Evolutionary conservation across 2,329 filamentous ascomycete species (phyloP).

Genomic region (Fusarium sp.): DNA sequence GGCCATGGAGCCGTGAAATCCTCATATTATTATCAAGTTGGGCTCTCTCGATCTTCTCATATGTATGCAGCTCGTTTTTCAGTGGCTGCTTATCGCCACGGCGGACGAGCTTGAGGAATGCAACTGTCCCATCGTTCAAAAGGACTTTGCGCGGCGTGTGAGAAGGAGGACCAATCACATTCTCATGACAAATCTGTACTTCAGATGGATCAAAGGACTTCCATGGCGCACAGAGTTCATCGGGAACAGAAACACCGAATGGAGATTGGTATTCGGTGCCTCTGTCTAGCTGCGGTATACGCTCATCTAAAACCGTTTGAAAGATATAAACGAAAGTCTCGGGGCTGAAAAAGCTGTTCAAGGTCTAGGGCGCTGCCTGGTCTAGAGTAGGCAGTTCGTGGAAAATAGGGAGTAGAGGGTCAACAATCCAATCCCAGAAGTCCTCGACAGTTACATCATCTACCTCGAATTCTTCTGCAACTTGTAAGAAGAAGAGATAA

Average conservation of each 20-base stretch:
- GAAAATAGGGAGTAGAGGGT: not conserved
- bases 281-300: not conserved
- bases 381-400: not conserved
- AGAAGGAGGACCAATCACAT: not conserved
- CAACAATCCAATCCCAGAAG: not conserved
- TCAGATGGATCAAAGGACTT: not conserved
- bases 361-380: rapidly evolving
- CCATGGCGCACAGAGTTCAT: not conserved
- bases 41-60: not conserved
- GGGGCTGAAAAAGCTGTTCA: not conserved
- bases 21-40: not conserved
- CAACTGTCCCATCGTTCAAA: not conserved
- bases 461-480: not conserved
- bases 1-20: not conserved
- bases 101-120: not conserved
- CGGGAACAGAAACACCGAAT: not conserved
- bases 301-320: rapidly evolving
- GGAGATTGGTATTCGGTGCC: rapidly evolving
- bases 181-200: not conserved
- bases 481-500: not conserved
- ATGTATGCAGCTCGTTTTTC: not conserved
- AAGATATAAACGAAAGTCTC: rapidly evolving
- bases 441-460: not conserved
- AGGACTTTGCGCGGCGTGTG: not conserved
- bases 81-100: not conserved